Base-by-base conservation (phyloP, 129 eudicot genomes). In the Lactuca sativa region DNA sequence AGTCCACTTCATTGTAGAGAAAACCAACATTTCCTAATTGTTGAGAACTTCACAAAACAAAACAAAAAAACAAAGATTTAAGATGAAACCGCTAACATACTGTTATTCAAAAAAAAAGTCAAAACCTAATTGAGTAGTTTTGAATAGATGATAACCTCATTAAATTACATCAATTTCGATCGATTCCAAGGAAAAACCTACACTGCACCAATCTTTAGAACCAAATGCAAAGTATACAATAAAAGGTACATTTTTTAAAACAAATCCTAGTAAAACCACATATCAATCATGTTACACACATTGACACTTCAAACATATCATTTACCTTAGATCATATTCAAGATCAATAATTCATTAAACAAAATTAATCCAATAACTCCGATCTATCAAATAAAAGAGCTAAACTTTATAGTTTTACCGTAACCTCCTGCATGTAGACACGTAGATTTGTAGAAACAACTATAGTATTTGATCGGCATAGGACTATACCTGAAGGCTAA, bases 381-480 rank as follows among this genome's bases (percentile, higher is more conserved):
- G 76, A 82, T 67, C 80, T 67, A 34, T 63, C 52, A 60, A 61
- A 60, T 53, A 6, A 67, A 32, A 38, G 9, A 33, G 32, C 59
- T 13, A 53, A 52, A 37, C 40, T 5, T 18, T 21, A 41, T 52
- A 61, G 15, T 51, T 9, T 14, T 7, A 47, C 12, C 68, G 13
- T 33, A 55, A 44, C 7, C 67, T 58, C 74, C 15, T 66, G 55
- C 75, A 80, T 33, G 66, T 37, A 59, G 47, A 59, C 66, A 52
- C 48, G 10, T 55, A 34, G 73, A 72, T 43, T 38, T 74, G 44
- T 18, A 34, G 36, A 3, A 68, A 67, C 32, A 64, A 61, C 62
- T 69, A 67, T 60, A 73, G 2, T 4, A 66, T 8, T 7, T 60
- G 74, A 76, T 83, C 91, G 86, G 59, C 31, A 15, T 16, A 59